phyloP scores from a whole-genome alignment of 768 basidiomycete species.

The Tylopilus rubrobrunneus region DNA sequence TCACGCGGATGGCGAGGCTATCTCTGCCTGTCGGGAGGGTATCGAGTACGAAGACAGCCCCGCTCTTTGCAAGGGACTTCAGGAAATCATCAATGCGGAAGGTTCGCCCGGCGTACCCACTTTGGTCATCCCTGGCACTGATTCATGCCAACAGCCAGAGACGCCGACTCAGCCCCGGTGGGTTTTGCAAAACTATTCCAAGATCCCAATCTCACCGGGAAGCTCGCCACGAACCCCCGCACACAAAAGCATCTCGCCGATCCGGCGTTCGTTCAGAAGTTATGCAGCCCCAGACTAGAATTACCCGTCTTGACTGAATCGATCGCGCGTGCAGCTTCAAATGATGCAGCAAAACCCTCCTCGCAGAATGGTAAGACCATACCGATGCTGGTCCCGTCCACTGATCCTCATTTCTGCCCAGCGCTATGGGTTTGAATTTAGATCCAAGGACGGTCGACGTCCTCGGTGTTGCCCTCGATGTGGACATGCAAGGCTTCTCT shows the following conservation, averaged over 20 bases:
- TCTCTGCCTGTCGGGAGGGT: conserved; percentile 78
- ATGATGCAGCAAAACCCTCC: conserved; percentile 65
- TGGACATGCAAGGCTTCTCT: conserved; percentile 85
- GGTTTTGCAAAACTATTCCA: conserved; percentile 75
- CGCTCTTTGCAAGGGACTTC: conserved; percentile 78
- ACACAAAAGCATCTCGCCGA: conserved; percentile 83
- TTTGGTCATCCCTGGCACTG: not conserved
- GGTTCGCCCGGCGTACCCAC: conserved; percentile 35
- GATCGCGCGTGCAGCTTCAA: conserved; percentile 44
- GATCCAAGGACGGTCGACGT: conserved; percentile 95
- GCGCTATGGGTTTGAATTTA: conserved; percentile 41
- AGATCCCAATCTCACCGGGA: conserved; percentile 79
- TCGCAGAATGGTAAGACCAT: conserved; percentile 52
- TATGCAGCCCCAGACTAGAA: conserved; percentile 13
- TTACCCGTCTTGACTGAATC: not conserved
- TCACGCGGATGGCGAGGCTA: conserved; percentile 80
- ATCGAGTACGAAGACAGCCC: conserved; percentile 80
- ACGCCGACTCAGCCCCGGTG: conserved; percentile 38
- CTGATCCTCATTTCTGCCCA: conserved; percentile 22
- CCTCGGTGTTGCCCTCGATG: conserved; percentile 87
- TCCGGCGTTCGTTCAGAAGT: conserved; percentile 74
- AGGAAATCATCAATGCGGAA: conserved; percentile 85
- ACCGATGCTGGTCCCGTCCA: not conserved
- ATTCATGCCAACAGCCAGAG: conserved; percentile 28
- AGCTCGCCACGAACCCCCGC: conserved; percentile 83